Evolutionary conservation across 2,329 filamentous ascomycete species (phyloP).

Genomic region (Penicillium sp.): DNA sequence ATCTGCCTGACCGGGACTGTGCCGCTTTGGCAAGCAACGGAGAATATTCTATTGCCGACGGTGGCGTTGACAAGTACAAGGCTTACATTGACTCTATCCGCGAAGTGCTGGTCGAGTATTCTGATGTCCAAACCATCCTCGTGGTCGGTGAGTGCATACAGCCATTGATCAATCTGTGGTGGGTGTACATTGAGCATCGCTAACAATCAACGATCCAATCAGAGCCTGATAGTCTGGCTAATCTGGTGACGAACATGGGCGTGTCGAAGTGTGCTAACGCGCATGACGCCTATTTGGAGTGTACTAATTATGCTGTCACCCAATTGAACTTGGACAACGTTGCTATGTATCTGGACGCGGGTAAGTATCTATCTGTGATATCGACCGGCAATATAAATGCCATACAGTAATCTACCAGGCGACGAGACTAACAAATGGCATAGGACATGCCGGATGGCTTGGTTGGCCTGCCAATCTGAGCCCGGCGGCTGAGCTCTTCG

Average conservation of each 20-base stretch:
- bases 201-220: conserved; percentile 22
- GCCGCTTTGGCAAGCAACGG: conserved; percentile 62
- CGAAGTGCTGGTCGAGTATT: conserved; percentile 51
- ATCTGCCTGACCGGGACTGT: conserved; percentile 62
- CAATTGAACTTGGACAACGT: conserved; percentile 59
- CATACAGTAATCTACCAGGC: background rate
- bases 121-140: conserved; percentile 51
- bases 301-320: conserved; percentile 55
- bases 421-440: background rate
- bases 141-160: conserved; percentile 43
- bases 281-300: conserved; percentile 53
- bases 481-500: conserved; percentile 50
- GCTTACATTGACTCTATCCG: conserved; percentile 55
- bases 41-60: conserved; percentile 55
- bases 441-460: conserved; percentile 59
- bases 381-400: too few relatives aligned
- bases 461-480: conserved; percentile 59
- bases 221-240: conserved; percentile 62
- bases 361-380: conserved; percentile 23
- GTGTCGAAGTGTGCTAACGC: conserved; percentile 54
- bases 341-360: conserved; percentile 61
- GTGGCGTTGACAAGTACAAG: conserved; percentile 51
- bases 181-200: conserved; percentile 20
- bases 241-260: conserved; percentile 59
- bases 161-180: too few relatives aligned